Evolutionary conservation across 177 flowering plant genomes (phyloP), one percentile per base, ranked within the genome.

Genomic region (Vitis hybrid): DNA sequence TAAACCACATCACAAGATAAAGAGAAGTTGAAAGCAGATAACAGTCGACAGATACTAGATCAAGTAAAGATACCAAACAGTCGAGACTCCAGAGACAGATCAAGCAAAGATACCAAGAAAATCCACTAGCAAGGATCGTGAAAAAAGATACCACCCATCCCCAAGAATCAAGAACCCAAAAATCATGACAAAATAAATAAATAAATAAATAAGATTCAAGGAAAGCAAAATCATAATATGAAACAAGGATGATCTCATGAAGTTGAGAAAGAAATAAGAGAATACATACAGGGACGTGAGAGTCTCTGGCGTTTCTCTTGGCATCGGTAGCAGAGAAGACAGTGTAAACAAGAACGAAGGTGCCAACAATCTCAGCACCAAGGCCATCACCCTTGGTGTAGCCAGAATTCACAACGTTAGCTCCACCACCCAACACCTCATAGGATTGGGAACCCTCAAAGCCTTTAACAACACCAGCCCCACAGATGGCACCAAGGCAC

Each of bases 301-400:
- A 92, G 84, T 92, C 97, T 78, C 97, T 83, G 73, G 97, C 97
- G 62, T 76, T 92, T 76, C 97, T 88, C 87, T 92, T 92, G 58
- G 97, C 97, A 78, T 92, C 97, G 52, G 97, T 92, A 24, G 98
- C 94, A 60, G 98, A 89, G 82, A 89, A 89, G 68, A 89, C 93
- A 3, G 93, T 89, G 89, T 87, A 89, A 56, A 89, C 91, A 68
- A 89, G 93, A 21, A 89, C 87, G 72, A 89, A 89, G 64, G 91
- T 89, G 48, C 93, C 93, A 56, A 89, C 66, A 69, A 89, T 88
- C 81, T 89, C 94, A 73, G 94, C 94, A 62, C 94, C 94, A 57
- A 89, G 89, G 61, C 94, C 98, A 71, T 80, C 85, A 11, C 97
- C 97, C 80, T 86, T 90, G 78, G 94, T 88, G 84, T 89, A 91